phyloP scores from a whole-genome alignment of 352 stramenopile species.

The Pythium biforme region DNA sequence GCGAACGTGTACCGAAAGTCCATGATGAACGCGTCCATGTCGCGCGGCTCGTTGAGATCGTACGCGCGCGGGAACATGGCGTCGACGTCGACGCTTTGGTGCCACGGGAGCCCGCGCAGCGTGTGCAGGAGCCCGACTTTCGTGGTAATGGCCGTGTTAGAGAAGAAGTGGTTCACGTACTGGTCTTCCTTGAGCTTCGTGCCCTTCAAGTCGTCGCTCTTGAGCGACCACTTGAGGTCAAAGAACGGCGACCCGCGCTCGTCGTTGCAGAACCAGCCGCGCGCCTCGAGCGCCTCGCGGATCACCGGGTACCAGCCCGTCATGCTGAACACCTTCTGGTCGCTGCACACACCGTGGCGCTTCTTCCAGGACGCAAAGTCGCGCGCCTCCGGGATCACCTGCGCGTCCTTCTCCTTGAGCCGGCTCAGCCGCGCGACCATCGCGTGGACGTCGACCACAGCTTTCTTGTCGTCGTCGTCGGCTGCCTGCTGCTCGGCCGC shows the following conservation, averaged over 20 bases:
- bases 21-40: constrained; percentile 89
- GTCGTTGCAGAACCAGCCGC: constrained; percentile 88
- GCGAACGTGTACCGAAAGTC: constrained; percentile 88
- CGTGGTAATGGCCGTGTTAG: constrained; percentile 91
- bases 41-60: constrained; percentile 79
- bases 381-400: constrained; percentile 65
- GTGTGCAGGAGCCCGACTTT: constrained; percentile 90
- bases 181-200: constrained; percentile 83
- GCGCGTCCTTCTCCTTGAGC: constrained; percentile 61
- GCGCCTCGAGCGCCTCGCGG: constrained; percentile 82
- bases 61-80: constrained; percentile 88
- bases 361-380: constrained; percentile 91
- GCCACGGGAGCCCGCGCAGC: constrained; percentile 73
- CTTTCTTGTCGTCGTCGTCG: constrained; percentile 34
- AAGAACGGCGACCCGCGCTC: constrained; percentile 86
- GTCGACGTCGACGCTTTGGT: constrained; percentile 79
- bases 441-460: constrained; percentile 47
- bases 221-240: constrained; percentile 92
- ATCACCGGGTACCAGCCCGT: constrained; percentile 93
- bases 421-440: constrained; percentile 79
- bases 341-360: constrained; percentile 63
- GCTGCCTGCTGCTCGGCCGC: constrained; percentile 37
- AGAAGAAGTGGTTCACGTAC: constrained; percentile 90
- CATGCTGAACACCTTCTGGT: constrained; percentile 90
- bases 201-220: constrained; percentile 80